These are phyloP conservation scores for Syzygium grande DNA, from an alignment of 345 rosid species.

Conservation along the genomic window DNA sequence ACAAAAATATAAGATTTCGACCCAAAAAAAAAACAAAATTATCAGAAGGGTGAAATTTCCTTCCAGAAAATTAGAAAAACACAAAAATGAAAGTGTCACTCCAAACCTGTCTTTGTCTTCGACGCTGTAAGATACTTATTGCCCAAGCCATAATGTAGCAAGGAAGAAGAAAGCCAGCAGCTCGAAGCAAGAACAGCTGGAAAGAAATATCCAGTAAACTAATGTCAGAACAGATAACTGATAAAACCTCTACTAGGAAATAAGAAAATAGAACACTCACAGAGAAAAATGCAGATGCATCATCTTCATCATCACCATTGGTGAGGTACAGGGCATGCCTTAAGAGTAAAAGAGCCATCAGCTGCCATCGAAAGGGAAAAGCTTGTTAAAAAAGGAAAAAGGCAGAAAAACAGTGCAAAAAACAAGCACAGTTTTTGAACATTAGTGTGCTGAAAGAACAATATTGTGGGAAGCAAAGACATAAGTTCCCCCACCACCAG, in stretches of 20 bases:
- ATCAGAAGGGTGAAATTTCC: neutral
- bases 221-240: neutral
- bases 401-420: neutral
- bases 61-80: neutral
- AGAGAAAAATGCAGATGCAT: slow-evolving; percentile 80
- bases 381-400: neutral
- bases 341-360: slow-evolving; percentile 90
- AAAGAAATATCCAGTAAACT: neutral
- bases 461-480: neutral
- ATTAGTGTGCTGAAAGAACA: neutral
- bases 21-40: neutral
- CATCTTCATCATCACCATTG: slow-evolving; percentile 64
- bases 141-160: slow-evolving; percentile 99
- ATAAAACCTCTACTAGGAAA: neutral
- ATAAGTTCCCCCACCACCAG: neutral
- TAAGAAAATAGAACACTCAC: slow-evolving; percentile 29
- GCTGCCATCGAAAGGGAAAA: slow-evolving; percentile 28
- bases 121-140: slow-evolving; percentile 80
- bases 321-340: slow-evolving; percentile 82
- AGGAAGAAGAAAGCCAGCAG: slow-evolving; percentile 91
- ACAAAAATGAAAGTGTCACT: neutral
- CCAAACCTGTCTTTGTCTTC: slow-evolving; percentile 88
- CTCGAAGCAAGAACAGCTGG: slow-evolving; percentile 91
- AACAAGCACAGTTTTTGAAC: neutral
- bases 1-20: neutral